phyloP scores from a whole-genome alignment of 441 rosid species.

The Eugenia klotzschiana region DNA sequence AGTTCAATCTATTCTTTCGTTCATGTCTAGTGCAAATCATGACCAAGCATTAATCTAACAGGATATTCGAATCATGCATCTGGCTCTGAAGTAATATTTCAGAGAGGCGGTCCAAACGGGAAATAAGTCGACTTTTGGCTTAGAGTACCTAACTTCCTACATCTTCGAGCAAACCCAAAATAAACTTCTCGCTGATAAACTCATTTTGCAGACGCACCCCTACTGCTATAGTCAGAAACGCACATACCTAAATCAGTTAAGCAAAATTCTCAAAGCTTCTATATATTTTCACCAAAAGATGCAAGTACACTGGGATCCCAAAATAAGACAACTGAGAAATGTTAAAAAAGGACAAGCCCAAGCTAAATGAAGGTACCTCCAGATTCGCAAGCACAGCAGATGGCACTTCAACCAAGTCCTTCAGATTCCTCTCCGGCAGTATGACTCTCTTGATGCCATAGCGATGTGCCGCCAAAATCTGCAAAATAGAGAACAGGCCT shows the following conservation, averaged over 20 bases:
- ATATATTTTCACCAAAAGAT: not conserved
- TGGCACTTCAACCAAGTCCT: constrained; percentile 93
- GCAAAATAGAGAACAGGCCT: constrained; percentile 1
- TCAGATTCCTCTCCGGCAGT: constrained; percentile 80
- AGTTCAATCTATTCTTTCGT: not conserved
- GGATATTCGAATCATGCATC: not conserved
- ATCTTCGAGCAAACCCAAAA: not conserved
- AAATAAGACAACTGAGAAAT: not conserved
- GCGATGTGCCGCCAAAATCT: constrained; percentile 96
- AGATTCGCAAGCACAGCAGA: constrained; percentile 60
- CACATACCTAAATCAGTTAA: not conserved
- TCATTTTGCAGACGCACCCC: not conserved
- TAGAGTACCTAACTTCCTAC: not conserved
- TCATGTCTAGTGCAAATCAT: not conserved
- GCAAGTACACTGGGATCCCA: not conserved
- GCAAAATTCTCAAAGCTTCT: not conserved
- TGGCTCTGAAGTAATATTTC: not conserved
- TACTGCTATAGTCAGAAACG: not conserved
- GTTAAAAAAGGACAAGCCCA: not conserved
- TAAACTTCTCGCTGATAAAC: not conserved
- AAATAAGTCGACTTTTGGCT: not conserved
- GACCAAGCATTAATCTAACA: not conserved
- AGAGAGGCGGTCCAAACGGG: not conserved
- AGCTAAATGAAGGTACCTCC: constrained; percentile 40
- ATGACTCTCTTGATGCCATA: constrained; percentile 85